A percentile compares a stretch with the other conserved stretches of the same genome.
phyloP scores from a whole-genome alignment of 805 yeast genomes.

The Lachancea meyersii region DNA sequence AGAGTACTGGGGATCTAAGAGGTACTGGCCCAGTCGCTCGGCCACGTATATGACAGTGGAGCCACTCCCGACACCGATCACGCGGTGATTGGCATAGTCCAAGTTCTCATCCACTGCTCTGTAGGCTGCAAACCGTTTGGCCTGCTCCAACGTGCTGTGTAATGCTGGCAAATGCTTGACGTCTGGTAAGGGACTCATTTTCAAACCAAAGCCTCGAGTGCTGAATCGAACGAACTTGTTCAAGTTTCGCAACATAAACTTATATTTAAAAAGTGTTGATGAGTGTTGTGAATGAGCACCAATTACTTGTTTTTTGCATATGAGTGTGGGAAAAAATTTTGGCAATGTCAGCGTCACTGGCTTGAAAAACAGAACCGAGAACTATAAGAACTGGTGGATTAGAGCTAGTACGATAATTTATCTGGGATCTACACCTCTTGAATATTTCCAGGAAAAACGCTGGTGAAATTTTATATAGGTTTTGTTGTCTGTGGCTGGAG shows the following conservation, averaged over 20 bases:
- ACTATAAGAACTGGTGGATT: no score
- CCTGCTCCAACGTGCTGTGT: constrained; percentile 53
- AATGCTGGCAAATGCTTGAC: constrained; percentile 27
- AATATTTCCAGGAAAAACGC: no score
- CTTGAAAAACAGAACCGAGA: no score
- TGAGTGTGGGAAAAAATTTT: background rate
- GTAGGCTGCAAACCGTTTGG: constrained; percentile 88
- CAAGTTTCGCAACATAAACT: constrained; percentile 4
- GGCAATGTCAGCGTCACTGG: no score
- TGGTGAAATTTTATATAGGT: no score
- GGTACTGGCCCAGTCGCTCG: constrained; percentile 67
- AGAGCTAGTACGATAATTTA: no score
- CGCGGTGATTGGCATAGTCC: constrained; percentile 52
- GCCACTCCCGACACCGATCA: constrained; percentile 94
- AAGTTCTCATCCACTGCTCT: constrained; percentile 75
- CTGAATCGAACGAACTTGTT: constrained; percentile 3
- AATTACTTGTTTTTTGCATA: no score
- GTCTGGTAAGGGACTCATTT: constrained; percentile 12
- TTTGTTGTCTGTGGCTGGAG: no score
- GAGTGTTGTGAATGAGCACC: no score
- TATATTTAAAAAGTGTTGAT: background rate
- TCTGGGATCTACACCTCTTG: no score
- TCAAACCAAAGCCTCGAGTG: constrained; percentile 5
- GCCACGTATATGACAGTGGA: constrained; percentile 97
- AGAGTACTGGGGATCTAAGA: constrained; percentile 37